Conservation (phyloP, 208 protist species). For the Wallacemonas collosoma region DNA sequence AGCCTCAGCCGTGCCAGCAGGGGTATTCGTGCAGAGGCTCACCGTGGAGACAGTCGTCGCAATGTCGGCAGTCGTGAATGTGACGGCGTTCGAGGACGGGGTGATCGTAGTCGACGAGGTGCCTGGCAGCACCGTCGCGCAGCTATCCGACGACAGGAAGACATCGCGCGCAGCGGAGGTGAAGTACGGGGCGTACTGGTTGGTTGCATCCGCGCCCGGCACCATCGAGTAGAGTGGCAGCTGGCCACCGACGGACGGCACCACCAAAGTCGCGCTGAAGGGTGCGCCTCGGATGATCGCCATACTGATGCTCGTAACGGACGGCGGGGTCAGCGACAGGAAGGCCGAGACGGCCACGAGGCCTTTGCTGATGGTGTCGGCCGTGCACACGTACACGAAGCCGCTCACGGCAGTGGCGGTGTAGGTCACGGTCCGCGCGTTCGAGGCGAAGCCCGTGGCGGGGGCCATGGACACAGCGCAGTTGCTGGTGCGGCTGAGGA, state of each 20-base stretch:
- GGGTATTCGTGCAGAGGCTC: slow-evolving; percentile 44
- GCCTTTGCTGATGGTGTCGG: slow-evolving; percentile 17
- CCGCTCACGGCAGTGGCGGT: slow-evolving; percentile 32
- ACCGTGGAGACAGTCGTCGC: slow-evolving; percentile 22
- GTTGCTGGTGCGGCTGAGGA: slow-evolving; percentile 34
- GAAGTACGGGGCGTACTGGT: slow-evolving; percentile 41
- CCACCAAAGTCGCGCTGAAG: slow-evolving; percentile 46
- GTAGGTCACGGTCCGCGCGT: slow-evolving; percentile 25
- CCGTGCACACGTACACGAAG: slow-evolving; percentile 56
- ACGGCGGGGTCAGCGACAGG: slow-evolving; percentile 55
- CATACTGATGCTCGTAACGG: slow-evolving; percentile 32
- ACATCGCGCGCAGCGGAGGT: slow-evolving; percentile 31
- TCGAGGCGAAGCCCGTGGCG: slow-evolving; percentile 25
- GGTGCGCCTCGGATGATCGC: slow-evolving; percentile 41
- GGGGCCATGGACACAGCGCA: slow-evolving; percentile 29
- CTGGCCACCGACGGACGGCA: slow-evolving; percentile 17
- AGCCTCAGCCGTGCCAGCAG: slow-evolving; percentile 30
- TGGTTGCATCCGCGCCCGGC: slow-evolving; percentile 36
- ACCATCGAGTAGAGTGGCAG: slow-evolving; percentile 62
- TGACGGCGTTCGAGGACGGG: slow-evolving; percentile 19
- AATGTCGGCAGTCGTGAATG: slow-evolving; percentile 29
- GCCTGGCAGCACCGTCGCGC: slow-evolving; percentile 22
- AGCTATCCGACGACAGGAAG: slow-evolving; percentile 50
- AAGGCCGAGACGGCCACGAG: slow-evolving; percentile 36
- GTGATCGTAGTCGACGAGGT: slow-evolving; percentile 26